Evolutionary conservation across 768 basidiomycete genomes (phyloP).

Genomic region (Podaxis sp.): DNA sequence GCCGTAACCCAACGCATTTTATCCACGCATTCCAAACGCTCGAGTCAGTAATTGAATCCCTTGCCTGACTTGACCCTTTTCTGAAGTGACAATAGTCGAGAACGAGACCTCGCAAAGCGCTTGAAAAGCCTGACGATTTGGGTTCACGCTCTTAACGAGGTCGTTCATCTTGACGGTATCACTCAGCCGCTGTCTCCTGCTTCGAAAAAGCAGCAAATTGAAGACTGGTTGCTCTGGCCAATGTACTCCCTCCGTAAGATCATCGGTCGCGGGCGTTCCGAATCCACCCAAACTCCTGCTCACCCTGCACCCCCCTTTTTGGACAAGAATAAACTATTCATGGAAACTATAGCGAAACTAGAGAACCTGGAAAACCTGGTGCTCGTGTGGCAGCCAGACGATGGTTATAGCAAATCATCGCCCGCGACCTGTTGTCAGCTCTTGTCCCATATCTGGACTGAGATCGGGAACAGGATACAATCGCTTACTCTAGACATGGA

Average conservation of each 20-base stretch:
- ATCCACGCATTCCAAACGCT: neutral
- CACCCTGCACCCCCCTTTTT: neutral
- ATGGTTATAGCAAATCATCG: neutral
- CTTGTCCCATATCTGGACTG: neutral
- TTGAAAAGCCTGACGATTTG: neutral
- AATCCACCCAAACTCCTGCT: neutral
- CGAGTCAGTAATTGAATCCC: neutral
- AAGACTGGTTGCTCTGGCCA: neutral
- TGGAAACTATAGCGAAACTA: neutral
- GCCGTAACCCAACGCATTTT: neutral
- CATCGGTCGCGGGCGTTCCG: neutral
- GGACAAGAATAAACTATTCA: neutral
- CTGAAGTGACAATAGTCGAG: neutral
- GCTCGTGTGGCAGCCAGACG: neutral
- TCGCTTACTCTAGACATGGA: neutral
- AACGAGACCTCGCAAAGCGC: neutral
- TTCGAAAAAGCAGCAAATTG: neutral
- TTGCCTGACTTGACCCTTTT: neutral
- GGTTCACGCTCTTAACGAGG: constrained; percentile 2
- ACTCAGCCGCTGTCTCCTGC: neutral
- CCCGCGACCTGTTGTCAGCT: neutral
- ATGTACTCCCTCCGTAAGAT: neutral
- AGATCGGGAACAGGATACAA: neutral
- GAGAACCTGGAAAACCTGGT: neutral
- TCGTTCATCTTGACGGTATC: neutral